Conservation (phyloP, 768 basidiomycete species). For the Tricholoma sp. region DNA sequence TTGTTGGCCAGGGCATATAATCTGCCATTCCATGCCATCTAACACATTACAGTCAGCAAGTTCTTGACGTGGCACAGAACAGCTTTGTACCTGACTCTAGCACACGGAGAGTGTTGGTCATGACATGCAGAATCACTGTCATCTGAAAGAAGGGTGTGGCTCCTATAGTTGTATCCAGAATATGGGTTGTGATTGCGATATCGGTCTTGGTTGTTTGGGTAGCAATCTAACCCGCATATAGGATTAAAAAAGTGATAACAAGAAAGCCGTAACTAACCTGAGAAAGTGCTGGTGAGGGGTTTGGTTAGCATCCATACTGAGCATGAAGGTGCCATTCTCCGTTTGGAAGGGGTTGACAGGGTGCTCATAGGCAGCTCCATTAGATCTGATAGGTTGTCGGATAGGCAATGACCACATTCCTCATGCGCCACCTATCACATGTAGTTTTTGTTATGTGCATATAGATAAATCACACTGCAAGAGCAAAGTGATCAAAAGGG, state of each 20-base stretch:
- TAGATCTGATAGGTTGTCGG: constrained; percentile 59
- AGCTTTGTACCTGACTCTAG: constrained; percentile 66
- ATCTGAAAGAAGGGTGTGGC: constrained; percentile 84
- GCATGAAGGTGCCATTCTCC: constrained; percentile 69
- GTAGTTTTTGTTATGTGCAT: constrained; percentile 70
- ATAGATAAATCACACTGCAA: constrained; percentile 70
- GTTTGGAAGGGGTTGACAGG: constrained; percentile 40
- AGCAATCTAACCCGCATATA: constrained; percentile 49
- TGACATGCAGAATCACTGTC: constrained; percentile 82
- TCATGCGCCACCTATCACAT: constrained; percentile 72
- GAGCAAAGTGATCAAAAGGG: not conserved
- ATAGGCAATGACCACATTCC: constrained; percentile 83
- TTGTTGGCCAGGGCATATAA: constrained; percentile 67
- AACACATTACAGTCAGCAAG: not conserved
- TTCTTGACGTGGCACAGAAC: not conserved
- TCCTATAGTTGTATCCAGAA: constrained; percentile 75
- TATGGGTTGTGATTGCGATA: constrained; percentile 63
- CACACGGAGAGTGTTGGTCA: constrained; percentile 75
- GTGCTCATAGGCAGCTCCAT: constrained; percentile 56
- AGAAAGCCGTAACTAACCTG: constrained; percentile 44
- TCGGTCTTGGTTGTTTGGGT: constrained; percentile 56
- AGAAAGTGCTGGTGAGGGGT: constrained; percentile 75
- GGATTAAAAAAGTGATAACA: not conserved
- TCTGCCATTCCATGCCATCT: constrained; percentile 85
- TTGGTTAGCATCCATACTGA: constrained; percentile 86